These are phyloP conservation scores for Vitis amurensis DNA, from an alignment of 164 flowering plant species.

Conservation along the genomic window DNA sequence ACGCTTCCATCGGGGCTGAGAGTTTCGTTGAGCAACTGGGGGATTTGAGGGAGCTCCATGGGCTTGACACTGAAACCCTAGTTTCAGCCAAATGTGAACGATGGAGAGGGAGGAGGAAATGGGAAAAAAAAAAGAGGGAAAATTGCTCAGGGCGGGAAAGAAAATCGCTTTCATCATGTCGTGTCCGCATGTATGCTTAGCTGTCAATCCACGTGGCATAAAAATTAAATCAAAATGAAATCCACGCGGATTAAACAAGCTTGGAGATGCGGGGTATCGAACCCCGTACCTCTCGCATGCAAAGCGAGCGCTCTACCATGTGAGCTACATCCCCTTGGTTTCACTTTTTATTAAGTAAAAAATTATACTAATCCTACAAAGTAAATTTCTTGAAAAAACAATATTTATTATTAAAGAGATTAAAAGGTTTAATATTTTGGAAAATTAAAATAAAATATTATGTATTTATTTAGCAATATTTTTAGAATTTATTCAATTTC, in stretches of 20 bases:
- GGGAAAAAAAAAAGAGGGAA: background rate
- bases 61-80: conserved; percentile 7
- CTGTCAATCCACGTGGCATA: too few species aligned
- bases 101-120: background rate
- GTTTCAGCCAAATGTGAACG: background rate
- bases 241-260: background rate
- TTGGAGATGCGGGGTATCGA: conserved; percentile 71
- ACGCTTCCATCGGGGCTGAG: conserved; percentile 44
- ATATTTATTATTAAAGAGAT: too few species aligned
- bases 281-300: conserved; percentile 76
- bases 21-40: conserved; percentile 45
- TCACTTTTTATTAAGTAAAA: too few species aligned
- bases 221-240: too few species aligned
- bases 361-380: background rate
- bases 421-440: too few species aligned
- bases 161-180: too few species aligned
- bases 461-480: too few species aligned
- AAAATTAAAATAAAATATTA: too few species aligned
- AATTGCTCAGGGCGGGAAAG: background rate
- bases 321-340: conserved; percentile 37
- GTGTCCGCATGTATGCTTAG: too few species aligned
- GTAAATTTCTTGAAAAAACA: too few species aligned
- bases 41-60: conserved; percentile 43
- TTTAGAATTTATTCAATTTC: too few species aligned
- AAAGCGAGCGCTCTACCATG: conserved; percentile 46